These are phyloP conservation scores for Blastobotrys arbuscula DNA, from an alignment of 1,139 yeast species.

Conservation along the genomic window DNA sequence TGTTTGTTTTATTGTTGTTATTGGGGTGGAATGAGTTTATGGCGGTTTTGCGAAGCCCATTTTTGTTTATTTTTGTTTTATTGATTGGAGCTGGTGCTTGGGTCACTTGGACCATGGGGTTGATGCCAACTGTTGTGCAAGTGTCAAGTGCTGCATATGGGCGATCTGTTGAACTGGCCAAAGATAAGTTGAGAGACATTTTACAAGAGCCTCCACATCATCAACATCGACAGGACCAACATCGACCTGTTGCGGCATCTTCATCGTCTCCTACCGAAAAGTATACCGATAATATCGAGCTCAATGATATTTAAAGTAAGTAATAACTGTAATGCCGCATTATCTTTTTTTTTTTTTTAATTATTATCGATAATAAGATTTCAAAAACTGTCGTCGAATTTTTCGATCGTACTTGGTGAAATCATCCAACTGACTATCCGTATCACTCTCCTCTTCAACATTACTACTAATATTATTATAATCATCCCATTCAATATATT, in stretches of 20 bases:
- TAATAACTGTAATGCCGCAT: not conserved
- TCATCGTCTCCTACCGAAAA: not conserved
- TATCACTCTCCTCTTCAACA: not conserved
- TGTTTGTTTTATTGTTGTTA: conserved; percentile 63
- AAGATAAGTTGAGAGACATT: conserved; percentile 45
- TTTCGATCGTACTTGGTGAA: conserved; percentile 1
- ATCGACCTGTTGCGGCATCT: not conserved
- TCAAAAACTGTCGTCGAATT: not conserved
- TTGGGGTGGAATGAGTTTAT: conserved; percentile 96
- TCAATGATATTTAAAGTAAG: not conserved
- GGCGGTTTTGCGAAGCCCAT: conserved; percentile 80
- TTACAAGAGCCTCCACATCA: conserved; percentile 22
- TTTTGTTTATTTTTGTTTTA: conserved; percentile 50
- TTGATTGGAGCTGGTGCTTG: conserved; percentile 60
- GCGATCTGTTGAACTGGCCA: conserved; percentile 52
- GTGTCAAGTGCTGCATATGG: conserved; percentile 54
- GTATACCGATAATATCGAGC: not conserved
- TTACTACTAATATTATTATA: not conserved
- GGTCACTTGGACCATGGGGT: conserved; percentile 61
- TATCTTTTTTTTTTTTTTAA: not conserved
- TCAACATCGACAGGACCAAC: not conserved
- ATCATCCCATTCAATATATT: not conserved
- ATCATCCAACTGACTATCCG: not conserved
- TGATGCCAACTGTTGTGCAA: conserved; percentile 68
- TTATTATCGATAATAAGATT: not conserved